Base-by-base conservation (phyloP, 2,329 filamentous ascomycete species). In the Sclerotinia borealis region DNA sequence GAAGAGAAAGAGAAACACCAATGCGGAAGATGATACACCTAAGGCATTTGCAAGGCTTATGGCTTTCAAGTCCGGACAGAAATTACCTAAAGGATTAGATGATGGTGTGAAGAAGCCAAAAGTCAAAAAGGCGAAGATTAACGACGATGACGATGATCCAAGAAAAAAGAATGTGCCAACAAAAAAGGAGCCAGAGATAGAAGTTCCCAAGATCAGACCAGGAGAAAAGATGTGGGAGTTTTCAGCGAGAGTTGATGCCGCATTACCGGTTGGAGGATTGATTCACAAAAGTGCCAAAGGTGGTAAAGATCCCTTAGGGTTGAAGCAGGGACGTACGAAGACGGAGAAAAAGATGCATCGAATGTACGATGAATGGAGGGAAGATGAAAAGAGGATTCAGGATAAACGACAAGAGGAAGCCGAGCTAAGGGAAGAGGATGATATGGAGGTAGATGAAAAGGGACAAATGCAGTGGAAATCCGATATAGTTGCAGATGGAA, bases 11-110 rank as follows among this genome's bases (percentile, higher is more conserved):
- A 78, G 77, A 77, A 87, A 81, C 77, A 74, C 77, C 39, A 71
- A 67, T 50, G 70, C 75, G 58, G 76, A 75, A 36, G 79, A 83
- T 45, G 95, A 98, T 77, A 93, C 90, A 1, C 95, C 95, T 0
- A 89, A 91, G 69, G 91, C 90, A 1, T 99, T 99, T 76, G 85
- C 85, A 66, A 87, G 92, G 15, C 78, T 98, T 66, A 95, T 98
- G 90, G 86, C 90, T 39, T 84, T 87, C 68, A 84, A 88, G 47
- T 76, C 79, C 19, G 81, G 85, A n/a, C 87, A 85, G 72, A 83
- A 81, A 65, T 75, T 82, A 11, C 81, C 82, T 6, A 84, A 82
- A 11, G 87, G 88, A 8, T 79, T 96, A 10, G 89, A 96, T 73
- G 85, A 95, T 67, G 90, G 90, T n/a, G 72, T 79, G 13, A 76